phyloP scores from a whole-genome alignment of 1,139 yeast genomes.

The Saccharomyces hybrid region DNA sequence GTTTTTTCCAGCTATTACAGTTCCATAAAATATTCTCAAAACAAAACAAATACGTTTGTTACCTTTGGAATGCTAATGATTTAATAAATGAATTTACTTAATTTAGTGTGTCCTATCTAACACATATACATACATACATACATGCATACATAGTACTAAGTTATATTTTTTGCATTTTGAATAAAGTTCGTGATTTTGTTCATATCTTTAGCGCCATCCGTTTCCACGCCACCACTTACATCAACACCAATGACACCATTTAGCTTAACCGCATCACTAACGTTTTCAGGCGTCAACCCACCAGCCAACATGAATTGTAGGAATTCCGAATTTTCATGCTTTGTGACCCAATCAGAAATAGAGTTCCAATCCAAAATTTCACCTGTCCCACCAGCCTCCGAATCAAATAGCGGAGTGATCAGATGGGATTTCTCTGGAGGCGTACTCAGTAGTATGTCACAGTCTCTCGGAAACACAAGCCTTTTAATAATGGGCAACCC shows the following conservation, averaged over 20 bases:
- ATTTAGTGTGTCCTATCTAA: neutral
- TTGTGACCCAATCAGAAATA: conserved; percentile 36
- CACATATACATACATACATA: neutral
- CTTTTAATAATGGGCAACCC: conserved; percentile 63
- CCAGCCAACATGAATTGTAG: conserved; percentile 75
- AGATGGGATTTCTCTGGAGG: conserved; percentile 30
- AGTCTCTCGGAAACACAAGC: conserved; percentile 56
- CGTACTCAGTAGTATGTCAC: conserved; percentile 19
- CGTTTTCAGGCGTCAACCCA: conserved; percentile 73
- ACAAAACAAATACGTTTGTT: too few relatives aligned
- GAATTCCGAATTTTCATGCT: conserved; percentile 19
- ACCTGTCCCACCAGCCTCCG: conserved; percentile 92
- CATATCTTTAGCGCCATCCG: conserved; percentile 62
- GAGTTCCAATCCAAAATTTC: conserved; percentile 61
- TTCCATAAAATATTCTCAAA: too few relatives aligned
- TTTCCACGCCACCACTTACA: conserved; percentile 93
- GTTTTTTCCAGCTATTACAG: too few relatives aligned
- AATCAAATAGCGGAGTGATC: conserved; percentile 62
- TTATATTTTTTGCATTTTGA: conserved; percentile 36
- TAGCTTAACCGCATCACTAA: conserved; percentile 42
- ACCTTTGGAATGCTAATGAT: neutral
- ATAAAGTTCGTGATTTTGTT: conserved; percentile 55
- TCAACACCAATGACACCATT: conserved; percentile 75
- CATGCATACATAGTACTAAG: neutral
- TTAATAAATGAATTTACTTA: too few relatives aligned